These are phyloP conservation scores for Coriaria nepalensis DNA, from an alignment of 306 rosid species.

Conservation along the genomic window DNA sequence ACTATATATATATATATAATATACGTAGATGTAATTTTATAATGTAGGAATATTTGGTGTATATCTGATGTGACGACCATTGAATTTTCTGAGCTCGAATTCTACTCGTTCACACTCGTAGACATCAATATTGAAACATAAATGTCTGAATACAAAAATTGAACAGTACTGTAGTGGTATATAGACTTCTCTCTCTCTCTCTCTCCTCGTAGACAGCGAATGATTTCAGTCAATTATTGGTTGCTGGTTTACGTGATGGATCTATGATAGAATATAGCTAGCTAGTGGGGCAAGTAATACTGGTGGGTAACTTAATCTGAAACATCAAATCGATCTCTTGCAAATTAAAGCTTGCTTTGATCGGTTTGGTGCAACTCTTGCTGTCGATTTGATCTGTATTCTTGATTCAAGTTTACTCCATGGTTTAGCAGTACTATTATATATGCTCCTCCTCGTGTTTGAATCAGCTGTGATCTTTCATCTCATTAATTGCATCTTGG, in stretches of 20 bases:
- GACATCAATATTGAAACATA: not conserved
- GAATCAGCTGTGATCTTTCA: not conserved
- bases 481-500: not conserved
- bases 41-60: no score
- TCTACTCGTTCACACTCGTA: no score
- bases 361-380: no score
- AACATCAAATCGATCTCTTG: not conserved
- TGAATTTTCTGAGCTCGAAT: no score
- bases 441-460: not conserved
- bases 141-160: slow-evolving; percentile 18
- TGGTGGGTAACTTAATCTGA: slow-evolving; percentile 7
- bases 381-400: no score
- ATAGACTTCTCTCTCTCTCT: slow-evolving; percentile 1
- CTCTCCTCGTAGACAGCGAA: slow-evolving; percentile 14
- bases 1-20: no score
- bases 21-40: no score
- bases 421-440: no score
- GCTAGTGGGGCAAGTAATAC: not conserved
- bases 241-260: not conserved
- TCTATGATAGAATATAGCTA: not conserved
- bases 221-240: slow-evolving; percentile 13
- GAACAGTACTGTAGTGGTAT: slow-evolving; percentile 9
- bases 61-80: no score
- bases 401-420: no score
- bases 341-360: not conserved